phyloP scores from a whole-genome alignment of 306 rosid genomes.

The Cicer arietinum region DNA sequence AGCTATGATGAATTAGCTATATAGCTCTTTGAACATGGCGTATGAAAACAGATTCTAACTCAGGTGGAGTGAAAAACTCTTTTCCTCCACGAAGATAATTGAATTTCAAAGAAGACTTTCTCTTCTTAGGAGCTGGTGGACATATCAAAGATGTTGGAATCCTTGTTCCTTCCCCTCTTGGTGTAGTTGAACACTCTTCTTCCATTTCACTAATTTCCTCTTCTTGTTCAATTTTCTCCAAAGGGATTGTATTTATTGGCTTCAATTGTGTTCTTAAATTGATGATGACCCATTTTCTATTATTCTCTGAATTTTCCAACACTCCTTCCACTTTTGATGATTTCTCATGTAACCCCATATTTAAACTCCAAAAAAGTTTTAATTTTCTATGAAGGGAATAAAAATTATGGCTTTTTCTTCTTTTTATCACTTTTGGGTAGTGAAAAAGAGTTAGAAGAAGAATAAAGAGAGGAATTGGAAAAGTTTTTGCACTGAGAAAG shows the following conservation, averaged over 20 bases:
- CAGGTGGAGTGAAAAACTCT: conserved; percentile 84
- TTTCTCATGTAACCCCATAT: conserved; percentile 73
- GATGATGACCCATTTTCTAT: conserved; percentile 67
- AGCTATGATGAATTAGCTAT: conserved; percentile 33
- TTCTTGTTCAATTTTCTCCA: conserved; percentile 35
- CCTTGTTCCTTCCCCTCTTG: conserved; percentile 70
- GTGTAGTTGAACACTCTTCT: conserved; percentile 68
- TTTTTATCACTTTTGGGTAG: conserved; percentile 50
- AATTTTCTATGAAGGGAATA: conserved; percentile 39
- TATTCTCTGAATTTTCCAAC: conserved; percentile 53
- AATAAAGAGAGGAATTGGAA: conserved; percentile 41
- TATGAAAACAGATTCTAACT: conserved; percentile 76
- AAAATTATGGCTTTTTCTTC: not conserved
- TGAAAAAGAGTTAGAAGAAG: conserved; percentile 47
- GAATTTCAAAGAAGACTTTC: conserved; percentile 66
- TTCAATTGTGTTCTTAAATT: conserved; percentile 63
- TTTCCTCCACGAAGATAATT: conserved; percentile 52
- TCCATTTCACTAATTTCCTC: conserved; percentile 32
- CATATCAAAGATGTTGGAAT: conserved; percentile 62
- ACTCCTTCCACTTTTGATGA: conserved; percentile 47
- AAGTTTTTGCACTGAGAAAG: conserved; percentile 45
- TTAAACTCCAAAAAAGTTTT: conserved; percentile 27
- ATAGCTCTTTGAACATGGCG: conserved; percentile 67
- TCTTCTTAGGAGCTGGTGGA: conserved; percentile 88
- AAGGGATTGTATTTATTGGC: conserved; percentile 60